Evolutionary conservation across 148 eudicot species (phyloP), one percentile per base, ranked within the genome.

Genomic region (Nepenthes gracilis): DNA sequence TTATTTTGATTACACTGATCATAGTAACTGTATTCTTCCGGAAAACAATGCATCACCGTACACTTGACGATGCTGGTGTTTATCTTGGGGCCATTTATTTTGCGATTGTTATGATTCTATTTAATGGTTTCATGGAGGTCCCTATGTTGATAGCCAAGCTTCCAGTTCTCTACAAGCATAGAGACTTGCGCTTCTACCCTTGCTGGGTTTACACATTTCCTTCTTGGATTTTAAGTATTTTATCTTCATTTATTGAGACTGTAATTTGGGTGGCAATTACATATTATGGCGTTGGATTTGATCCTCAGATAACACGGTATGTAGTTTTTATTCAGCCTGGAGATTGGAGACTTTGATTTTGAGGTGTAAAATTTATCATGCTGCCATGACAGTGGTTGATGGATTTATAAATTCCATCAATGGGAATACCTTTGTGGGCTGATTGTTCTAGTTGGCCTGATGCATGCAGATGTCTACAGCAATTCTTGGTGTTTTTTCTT

Each of bases 61-160:
- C 87, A 49, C 75, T 93, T 15, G 82, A 71, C 47, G 99, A 93
- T 67, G 97, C 85, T 54, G 85, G 81, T 65, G 73, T 86, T 55
- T 93, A 79, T 76, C 80, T 84, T 61, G 99, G 99, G 58, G 97
- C 99, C 32, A 79, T 93, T 35, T 93, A 89, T 75, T 93, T 79
- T 70, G 81, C 86, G 4, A 81, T 93, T 67, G 82, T 84, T 55
- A 88, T 86, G 95, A 86, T 83, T 61, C 72, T 93, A 55, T 93
- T 93, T 72, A 93, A 93, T 70, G 99, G 99, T 58, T 85, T 93
- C 73, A 78, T 83, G 91, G 99, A 89, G 81, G 90, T 89, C 47
- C 95, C 96, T 32, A 72, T 93, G 86, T 67, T 86, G 75, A 86
- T 93, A 77, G 78, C 84, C 54, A 89, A 93, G 73, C 97, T 93